Conservation (phyloP, 2,329 filamentous ascomycete species). For the Fusarium musae region DNA sequence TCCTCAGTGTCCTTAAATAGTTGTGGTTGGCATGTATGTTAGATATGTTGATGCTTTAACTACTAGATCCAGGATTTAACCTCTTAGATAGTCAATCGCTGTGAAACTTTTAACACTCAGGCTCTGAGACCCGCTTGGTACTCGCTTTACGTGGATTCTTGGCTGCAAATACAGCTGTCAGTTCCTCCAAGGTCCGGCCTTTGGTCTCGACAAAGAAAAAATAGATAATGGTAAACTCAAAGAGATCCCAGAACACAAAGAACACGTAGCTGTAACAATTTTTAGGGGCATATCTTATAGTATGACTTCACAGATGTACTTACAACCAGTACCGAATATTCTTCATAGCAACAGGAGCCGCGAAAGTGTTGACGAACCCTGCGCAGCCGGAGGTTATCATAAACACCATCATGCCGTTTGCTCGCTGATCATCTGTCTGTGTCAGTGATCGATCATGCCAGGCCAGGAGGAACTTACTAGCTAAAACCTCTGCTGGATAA, state of each 20-base stretch:
- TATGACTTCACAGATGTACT: background rate
- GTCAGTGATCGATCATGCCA: rapidly evolving
- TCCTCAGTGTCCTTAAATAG: background rate
- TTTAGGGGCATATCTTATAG: rapidly evolving
- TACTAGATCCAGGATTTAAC: rapidly evolving
- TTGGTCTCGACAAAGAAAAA: background rate
- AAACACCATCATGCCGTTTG: background rate
- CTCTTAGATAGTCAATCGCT: rapidly evolving
- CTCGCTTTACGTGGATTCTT: background rate
- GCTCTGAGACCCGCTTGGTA: background rate
- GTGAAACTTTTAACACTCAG: background rate
- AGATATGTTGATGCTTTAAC: background rate
- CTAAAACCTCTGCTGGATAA: background rate
- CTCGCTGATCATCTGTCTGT: background rate
- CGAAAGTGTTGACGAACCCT: background rate
- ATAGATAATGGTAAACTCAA: background rate
- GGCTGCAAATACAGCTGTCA: background rate
- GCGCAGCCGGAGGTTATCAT: background rate
- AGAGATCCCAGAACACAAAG: background rate
- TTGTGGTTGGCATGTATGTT: no score
- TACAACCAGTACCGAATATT: background rate
- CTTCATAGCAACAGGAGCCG: background rate
- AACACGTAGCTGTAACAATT: background rate
- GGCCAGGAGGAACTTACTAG: background rate
- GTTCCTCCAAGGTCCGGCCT: background rate